phyloP scores from a whole-genome alignment of 2,329 filamentous ascomycete genomes.

The Epichloe scottii region DNA sequence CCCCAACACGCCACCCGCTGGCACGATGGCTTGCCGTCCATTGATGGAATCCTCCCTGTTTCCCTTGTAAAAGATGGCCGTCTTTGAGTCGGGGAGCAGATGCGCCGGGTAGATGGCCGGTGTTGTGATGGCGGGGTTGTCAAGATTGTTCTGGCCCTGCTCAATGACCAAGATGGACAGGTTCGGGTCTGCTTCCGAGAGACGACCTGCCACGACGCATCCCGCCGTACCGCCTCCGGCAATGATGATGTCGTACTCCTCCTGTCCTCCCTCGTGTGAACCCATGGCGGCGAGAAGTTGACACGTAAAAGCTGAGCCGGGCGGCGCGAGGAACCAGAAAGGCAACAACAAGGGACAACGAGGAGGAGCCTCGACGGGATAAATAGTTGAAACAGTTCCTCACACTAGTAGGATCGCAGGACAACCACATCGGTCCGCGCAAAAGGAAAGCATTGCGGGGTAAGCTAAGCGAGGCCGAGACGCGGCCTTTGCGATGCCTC shows the following conservation, averaged over 20 bases:
- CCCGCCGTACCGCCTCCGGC: conserved; percentile 16
- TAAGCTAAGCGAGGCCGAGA: too few relatives aligned
- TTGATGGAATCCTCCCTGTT: conserved; percentile 13
- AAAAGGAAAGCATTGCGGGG: too few relatives aligned
- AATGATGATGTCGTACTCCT: conserved; percentile 13
- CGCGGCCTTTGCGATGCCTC: too few relatives aligned
- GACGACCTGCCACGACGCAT: conserved; percentile 15
- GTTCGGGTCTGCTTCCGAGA: conserved; percentile 14
- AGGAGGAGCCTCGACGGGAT: too few relatives aligned
- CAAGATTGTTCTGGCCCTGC: conserved; percentile 14
- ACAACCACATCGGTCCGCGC: too few relatives aligned
- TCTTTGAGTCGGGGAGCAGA: conserved; percentile 11
- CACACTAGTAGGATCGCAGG: too few relatives aligned
- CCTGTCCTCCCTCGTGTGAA: conserved; percentile 5
- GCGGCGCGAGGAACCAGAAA: too few relatives aligned
- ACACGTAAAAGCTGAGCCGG: too few relatives aligned
- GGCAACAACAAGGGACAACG: too few relatives aligned
- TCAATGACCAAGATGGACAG: conserved; percentile 17
- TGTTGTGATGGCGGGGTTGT: conserved; percentile 14
- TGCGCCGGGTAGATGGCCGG: conserved; percentile 12
- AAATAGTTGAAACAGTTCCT: too few relatives aligned
- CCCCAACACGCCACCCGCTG: conserved; percentile 17
- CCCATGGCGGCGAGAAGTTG: conserved; percentile 4
- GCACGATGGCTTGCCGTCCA: conserved; percentile 12
- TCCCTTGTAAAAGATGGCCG: conserved; percentile 12